Evolutionary conservation across 257 asterid species (phyloP).

Genomic region (Echites panduratus): DNA sequence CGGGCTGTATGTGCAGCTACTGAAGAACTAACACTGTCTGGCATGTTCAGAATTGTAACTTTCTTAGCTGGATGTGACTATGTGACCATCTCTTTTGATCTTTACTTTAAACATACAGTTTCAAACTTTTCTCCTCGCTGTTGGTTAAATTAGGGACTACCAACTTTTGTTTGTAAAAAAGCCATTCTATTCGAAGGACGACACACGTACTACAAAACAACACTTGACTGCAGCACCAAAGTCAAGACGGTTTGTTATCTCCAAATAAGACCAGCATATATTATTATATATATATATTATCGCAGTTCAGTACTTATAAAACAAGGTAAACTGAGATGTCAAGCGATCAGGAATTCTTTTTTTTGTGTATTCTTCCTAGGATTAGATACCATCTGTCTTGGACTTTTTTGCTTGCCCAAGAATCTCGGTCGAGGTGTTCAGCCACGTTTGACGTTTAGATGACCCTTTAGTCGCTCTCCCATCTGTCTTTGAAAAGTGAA

Average conservation of each 20-base stretch:
- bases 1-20: too few relatives aligned
- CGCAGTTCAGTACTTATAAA: neutral
- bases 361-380: neutral
- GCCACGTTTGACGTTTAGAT: neutral
- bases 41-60: too few relatives aligned
- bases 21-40: too few relatives aligned
- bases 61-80: too few relatives aligned
- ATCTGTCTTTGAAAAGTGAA: neutral
- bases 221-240: neutral
- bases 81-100: too few relatives aligned
- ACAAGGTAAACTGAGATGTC: neutral
- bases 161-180: neutral
- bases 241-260: neutral
- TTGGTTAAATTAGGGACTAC: neutral
- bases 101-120: too few relatives aligned
- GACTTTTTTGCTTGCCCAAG: neutral
- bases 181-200: neutral
- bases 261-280: too few relatives aligned
- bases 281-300: too few relatives aligned
- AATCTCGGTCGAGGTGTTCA: neutral
- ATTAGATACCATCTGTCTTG: neutral
- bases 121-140: neutral
- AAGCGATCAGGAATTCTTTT: neutral
- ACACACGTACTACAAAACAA: neutral
- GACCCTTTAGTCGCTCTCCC: neutral